Evolutionary conservation across 371 early-diverging fungal species (phyloP), one percentile per base, ranked within the genome.

Genomic region (Lichtheimia corymbifera): DNA sequence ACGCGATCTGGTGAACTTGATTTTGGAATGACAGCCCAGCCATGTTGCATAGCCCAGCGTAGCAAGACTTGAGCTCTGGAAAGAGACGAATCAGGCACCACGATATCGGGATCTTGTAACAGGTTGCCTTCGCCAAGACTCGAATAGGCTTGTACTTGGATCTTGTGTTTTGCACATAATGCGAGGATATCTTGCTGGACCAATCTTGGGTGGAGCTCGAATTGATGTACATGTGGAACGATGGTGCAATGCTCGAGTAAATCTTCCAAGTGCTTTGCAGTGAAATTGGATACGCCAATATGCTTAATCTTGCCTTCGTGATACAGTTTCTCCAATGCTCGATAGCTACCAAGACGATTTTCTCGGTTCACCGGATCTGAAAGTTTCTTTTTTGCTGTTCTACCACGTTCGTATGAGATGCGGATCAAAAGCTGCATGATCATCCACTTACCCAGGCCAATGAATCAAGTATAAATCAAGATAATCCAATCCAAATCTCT

Each of bases 61-160:
- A 97, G 68, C 62, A 96, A 72, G 15, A 93, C 78, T 56, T 90
- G 87, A 4, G 95, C 90, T 3, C 66, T 55, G 0, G 87, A 76
- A 17, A 72, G 66, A 28, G 58, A 63, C 9, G 65, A 42, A 2
- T 82, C 75, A 42, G 90, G 67, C 0, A 14, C 57, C 3, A 71
- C 55, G 13, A 89, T 57, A 13, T 64, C 35, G 11, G 63, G 54
- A 6, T 79, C 82, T 7, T 77, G 70, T 13, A 92, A 63, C 0
- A 93, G 69, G 3, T 68, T 66, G 0, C 93, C 92, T 73, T 95
- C 94, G 0, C 98, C 99, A 4, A 98, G 79, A 62, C 91, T 89
- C 3, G 95, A 93, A 68, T 98, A 99, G 0, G 95, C 97, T 60
- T 94, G 89, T 5, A 94, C 79, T 17, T 77, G 77, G 9, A 81